Base-by-base conservation (phyloP, 768 basidiomycete genomes). In the Hericium rajendrae region DNA sequence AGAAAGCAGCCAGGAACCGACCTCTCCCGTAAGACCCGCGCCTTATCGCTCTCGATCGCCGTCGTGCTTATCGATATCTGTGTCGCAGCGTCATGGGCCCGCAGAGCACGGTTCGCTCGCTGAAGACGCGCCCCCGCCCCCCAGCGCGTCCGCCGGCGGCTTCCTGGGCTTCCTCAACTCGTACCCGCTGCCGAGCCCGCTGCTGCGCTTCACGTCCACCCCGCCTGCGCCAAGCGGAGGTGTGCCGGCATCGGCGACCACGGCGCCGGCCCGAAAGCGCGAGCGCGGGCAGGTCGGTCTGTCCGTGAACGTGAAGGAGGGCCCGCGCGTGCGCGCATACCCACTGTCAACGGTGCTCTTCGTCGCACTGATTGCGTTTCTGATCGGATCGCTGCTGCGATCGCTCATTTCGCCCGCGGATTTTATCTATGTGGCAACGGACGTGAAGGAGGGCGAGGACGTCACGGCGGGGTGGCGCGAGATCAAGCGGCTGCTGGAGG, bases 361-460 rank as follows among this genome's bases (percentile, higher is more conserved):
- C 59, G 81, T 88, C 40, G 92, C 84, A 40, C 70, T 98, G 60
- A 88, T 97, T 64, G 86, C 88, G 26, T 94, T 98, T 71, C 74
- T 98, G 65, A 80, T 97, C 65, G 95, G 95, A 57, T 94, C 92
- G 26, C 74, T 98, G 56, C 73, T 97, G 59, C 82, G 95, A 56
- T 92, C 91, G 16, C 76, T 98, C 60, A 74, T 97, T 40, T 88
- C 86, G 6, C 91, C 95, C 48, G 90, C 87, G 15, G 95, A 97
- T 71, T 94, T 93, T 73, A 84, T 94, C 48, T 86, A 92, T 68
- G 82, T 91, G 46, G 85, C 80, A 63, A 76, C 74, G 61, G 82
- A 84, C 62, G 60, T 78, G 60, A 67, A 70, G 66, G 80, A 82
- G 59, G 78, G 72, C 55, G 81, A 79, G 67, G 78, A 76, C 56